A percentile compares a stretch with the other conserved stretches of the same genome.
These are phyloP conservation scores for Jacaranda copaia DNA, from an alignment of 257 asterid species.

Conservation along the genomic window DNA sequence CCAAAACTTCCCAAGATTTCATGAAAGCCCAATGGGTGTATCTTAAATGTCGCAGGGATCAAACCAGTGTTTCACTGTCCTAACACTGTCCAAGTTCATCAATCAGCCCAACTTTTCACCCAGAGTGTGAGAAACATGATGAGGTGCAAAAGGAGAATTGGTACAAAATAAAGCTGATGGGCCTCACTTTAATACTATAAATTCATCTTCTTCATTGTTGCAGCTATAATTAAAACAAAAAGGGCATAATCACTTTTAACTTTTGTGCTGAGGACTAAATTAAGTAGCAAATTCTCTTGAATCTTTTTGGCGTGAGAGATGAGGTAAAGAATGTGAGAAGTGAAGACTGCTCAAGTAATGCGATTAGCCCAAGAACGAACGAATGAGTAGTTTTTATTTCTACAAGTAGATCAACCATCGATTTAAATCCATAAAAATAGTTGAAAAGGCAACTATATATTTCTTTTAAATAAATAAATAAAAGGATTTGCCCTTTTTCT, in stretches of 20 bases:
- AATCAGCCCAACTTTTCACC: slow-evolving; percentile 1
- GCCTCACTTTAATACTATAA: not conserved
- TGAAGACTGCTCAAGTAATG: too few relatives aligned
- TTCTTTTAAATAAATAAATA: too few relatives aligned
- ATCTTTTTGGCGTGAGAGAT: not conserved
- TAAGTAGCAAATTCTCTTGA: not conserved
- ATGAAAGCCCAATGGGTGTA: not conserved
- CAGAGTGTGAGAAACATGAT: slow-evolving; percentile 14
- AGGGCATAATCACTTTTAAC: not conserved
- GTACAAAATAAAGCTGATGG: slow-evolving; percentile 27
- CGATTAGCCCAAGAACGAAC: too few relatives aligned
- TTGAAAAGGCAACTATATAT: too few relatives aligned
- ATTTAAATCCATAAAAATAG: too few relatives aligned
- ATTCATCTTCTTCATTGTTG: not conserved
- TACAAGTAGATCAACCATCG: too few relatives aligned
- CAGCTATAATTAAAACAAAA: not conserved
- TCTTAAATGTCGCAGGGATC: not conserved
- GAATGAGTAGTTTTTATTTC: too few relatives aligned
- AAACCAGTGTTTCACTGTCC: not conserved
- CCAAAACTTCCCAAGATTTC: not conserved
- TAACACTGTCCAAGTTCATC: not conserved
- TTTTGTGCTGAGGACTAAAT: slow-evolving; percentile 7
- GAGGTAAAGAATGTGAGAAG: too few relatives aligned
- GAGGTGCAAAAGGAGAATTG: not conserved
- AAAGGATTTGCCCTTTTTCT: not conserved